phyloP scores from a whole-genome alignment of 2,329 filamentous ascomycete species.

The Claviceps pazoutovae region DNA sequence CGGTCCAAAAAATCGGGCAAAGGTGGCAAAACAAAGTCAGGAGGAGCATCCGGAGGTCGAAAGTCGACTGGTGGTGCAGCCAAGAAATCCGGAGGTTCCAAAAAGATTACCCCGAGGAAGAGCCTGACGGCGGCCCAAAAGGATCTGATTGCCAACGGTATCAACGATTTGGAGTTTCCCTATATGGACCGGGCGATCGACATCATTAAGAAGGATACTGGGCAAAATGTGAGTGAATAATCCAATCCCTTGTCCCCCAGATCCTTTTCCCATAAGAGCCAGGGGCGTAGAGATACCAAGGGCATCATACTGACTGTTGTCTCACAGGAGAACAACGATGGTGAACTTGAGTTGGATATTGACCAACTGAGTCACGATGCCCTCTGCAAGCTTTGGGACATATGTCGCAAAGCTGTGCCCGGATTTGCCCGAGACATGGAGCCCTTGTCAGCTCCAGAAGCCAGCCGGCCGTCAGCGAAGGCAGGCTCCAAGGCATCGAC shows the following conservation, averaged over 20 bases:
- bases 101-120: conserved; percentile 32
- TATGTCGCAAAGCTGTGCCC: conserved; percentile 29
- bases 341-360: conserved; percentile 46
- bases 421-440: conserved; percentile 23
- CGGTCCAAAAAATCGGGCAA: conserved; percentile 47
- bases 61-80: conserved; percentile 26
- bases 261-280: too few species aligned
- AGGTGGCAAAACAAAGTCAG: conserved; percentile 39
- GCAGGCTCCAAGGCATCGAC: conserved; percentile 8
- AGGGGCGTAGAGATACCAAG: not conserved
- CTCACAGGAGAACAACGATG: conserved; percentile 41
- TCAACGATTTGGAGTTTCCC: conserved; percentile 64
- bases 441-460: conserved; percentile 17
- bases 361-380: conserved; percentile 43
- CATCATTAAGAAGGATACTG: conserved; percentile 81
- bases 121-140: conserved; percentile 69
- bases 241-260: too few species aligned
- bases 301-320: not conserved
- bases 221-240: conserved; percentile 47
- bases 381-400: conserved; percentile 35
- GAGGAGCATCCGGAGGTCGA: conserved; percentile 22
- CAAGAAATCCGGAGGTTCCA: conserved; percentile 24
- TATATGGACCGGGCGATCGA: conserved; percentile 69
- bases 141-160: conserved; percentile 76
- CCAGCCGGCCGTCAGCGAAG: conserved; percentile 16